phyloP scores from a whole-genome alignment of 768 basidiomycete genomes.

The Artomyces pyxidatus region DNA sequence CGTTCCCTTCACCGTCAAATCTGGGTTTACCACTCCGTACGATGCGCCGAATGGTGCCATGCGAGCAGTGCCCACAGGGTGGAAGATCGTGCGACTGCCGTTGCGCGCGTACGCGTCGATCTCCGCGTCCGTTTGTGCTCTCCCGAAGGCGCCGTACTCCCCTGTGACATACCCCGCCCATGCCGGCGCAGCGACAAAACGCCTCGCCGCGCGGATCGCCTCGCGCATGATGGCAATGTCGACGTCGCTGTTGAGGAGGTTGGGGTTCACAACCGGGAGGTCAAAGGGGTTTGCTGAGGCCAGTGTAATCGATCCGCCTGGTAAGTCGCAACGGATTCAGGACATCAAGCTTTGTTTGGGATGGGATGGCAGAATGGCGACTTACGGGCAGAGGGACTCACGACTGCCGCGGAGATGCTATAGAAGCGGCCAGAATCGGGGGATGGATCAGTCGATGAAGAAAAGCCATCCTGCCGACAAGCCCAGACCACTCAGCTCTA shows the following conservation, averaged over 20 bases:
- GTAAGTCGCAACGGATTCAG: not conserved
- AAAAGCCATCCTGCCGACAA: not conserved
- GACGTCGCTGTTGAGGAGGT: constrained; percentile 28
- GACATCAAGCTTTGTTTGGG: not conserved
- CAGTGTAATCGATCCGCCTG: constrained; percentile 33
- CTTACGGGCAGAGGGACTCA: constrained; percentile 8
- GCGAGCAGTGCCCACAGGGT: not conserved
- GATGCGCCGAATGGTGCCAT: constrained; percentile 1
- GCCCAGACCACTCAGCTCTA: not conserved
- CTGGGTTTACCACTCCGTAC: constrained; percentile 37
- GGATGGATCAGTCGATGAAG: not conserved
- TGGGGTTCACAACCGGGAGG: constrained; percentile 41
- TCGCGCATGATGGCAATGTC: constrained; percentile 26
- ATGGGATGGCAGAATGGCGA: not conserved
- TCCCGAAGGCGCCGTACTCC: constrained; percentile 6
- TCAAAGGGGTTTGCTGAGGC: constrained; percentile 38
- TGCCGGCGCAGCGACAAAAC: constrained; percentile 22
- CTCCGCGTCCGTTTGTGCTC: constrained; percentile 10
- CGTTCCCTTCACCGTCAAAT: constrained; percentile 6
- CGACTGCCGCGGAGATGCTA: constrained; percentile 2
- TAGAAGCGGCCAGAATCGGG: constrained; percentile 1
- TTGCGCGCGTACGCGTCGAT: constrained; percentile 3
- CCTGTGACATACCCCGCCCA: constrained; percentile 24
- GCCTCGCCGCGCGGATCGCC: constrained; percentile 19
- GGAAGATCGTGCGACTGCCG: not conserved